Evolutionary conservation across 1,284 basidiomycete species (phyloP).

Genomic region (Lentinula novae-zelandiae): DNA sequence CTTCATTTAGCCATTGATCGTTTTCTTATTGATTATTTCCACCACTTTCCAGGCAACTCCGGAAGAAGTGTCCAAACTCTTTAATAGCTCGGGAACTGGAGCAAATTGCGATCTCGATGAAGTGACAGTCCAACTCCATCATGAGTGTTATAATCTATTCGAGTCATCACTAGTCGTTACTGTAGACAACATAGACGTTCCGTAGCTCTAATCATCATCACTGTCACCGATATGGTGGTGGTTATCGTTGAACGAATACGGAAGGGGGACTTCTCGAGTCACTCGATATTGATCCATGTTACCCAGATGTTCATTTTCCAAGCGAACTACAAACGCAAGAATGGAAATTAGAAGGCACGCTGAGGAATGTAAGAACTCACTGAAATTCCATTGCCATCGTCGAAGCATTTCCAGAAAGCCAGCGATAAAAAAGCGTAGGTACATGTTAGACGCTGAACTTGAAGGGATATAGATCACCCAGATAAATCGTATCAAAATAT

Average conservation of each 20-base stretch:
- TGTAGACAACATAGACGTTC: neutral
- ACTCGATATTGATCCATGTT: constrained; percentile 86
- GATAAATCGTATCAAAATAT: constrained; percentile 74
- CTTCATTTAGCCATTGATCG: constrained; percentile 8
- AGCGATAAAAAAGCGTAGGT: constrained; percentile 64
- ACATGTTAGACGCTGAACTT: constrained; percentile 40
- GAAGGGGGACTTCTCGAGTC: constrained; percentile 73
- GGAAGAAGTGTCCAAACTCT: constrained; percentile 71
- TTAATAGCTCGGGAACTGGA: constrained; percentile 78
- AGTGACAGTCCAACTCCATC: constrained; percentile 27
- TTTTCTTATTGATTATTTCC: neutral
- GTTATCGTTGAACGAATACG: constrained; percentile 56
- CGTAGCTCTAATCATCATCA: constrained; percentile 20
- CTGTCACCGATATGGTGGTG: constrained; percentile 35
- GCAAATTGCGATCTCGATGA: constrained; percentile 63
- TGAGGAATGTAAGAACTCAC: constrained; percentile 38
- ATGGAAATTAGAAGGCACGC: constrained; percentile 10
- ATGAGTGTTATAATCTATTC: too few relatives aligned
- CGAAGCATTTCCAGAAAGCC: constrained; percentile 78
- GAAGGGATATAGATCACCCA: constrained; percentile 80
- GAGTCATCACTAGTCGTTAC: neutral
- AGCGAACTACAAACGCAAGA: constrained; percentile 45
- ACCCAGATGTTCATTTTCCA: constrained; percentile 86
- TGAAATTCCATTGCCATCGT: constrained; percentile 91
- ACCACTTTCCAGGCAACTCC: constrained; percentile 50